Evolutionary conservation across 1,284 basidiomycete genomes (phyloP).

Genomic region (Ganoderma lucidum): DNA sequence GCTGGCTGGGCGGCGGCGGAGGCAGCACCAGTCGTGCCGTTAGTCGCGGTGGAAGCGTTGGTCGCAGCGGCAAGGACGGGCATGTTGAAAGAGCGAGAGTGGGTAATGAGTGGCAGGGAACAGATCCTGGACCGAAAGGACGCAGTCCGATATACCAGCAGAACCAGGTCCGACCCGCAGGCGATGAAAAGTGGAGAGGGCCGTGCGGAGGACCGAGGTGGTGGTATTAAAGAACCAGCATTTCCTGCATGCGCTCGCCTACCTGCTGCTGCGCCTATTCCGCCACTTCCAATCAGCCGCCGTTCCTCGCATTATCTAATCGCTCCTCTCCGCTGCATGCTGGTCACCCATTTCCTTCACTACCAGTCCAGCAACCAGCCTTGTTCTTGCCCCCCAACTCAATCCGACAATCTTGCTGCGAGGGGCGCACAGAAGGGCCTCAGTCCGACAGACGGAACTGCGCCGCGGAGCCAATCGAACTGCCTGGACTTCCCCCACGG

Average conservation of each 20-base stretch:
- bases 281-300: background rate
- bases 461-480: background rate
- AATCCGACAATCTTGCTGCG: background rate
- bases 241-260: background rate
- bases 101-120: conserved; percentile 8
- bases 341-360: conserved; percentile 8
- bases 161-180: conserved; percentile 16
- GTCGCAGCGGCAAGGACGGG: conserved; percentile 27
- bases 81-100: conserved; percentile 20
- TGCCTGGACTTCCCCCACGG: background rate
- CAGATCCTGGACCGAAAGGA: background rate
- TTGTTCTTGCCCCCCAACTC: background rate
- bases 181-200: conserved; percentile 11
- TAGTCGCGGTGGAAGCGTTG: conserved; percentile 3
- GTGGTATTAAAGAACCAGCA: conserved; percentile 12
- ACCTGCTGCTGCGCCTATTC: conserved; percentile 8
- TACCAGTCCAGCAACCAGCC: conserved; percentile 1
- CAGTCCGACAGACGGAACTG: conserved; percentile 3
- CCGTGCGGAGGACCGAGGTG: conserved; percentile 7
- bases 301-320: conserved; percentile 21
- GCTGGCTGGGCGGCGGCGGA: background rate
- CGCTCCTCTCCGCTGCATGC: conserved; percentile 6
- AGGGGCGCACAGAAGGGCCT: background rate
- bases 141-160: conserved; percentile 8
- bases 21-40: background rate